Evolutionary conservation across 306 rosid species (phyloP).

Genomic region (Trifolium pratense): DNA sequence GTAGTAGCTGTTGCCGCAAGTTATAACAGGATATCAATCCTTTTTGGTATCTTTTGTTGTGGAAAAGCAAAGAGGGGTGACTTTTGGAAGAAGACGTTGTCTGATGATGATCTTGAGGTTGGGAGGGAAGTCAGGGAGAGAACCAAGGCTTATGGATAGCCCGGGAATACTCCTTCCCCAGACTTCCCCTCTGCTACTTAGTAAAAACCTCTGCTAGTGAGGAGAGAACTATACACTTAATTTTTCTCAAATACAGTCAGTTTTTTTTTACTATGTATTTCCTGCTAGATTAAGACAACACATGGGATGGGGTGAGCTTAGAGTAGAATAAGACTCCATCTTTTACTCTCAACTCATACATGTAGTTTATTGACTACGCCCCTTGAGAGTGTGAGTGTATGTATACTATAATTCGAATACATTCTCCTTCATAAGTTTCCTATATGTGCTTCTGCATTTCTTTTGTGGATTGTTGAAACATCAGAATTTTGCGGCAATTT

Average conservation of each 20-base stretch:
- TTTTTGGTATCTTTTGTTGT: not conserved
- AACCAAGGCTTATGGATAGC: not conserved
- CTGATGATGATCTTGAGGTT: not conserved
- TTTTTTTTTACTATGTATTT: not conserved
- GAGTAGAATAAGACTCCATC: not conserved
- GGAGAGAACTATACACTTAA: not conserved
- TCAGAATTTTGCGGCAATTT: not conserved
- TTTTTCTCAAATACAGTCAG: not conserved
- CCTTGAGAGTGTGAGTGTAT: conserved; percentile 16
- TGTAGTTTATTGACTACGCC: not conserved
- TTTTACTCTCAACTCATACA: not conserved
- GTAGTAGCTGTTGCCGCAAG: not conserved
- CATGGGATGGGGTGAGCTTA: not conserved
- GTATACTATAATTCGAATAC: conserved; percentile 10
- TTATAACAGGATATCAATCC: not conserved
- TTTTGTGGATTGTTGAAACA: conserved; percentile 23
- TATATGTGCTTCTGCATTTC: conserved; percentile 6
- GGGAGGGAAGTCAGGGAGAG: not conserved
- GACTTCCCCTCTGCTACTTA: not conserved
- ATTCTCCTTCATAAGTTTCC: not conserved
- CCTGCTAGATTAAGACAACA: not conserved
- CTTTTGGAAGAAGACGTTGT: not conserved
- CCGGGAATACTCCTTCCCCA: not conserved
- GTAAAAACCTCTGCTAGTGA: not conserved
- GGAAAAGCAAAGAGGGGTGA: not conserved